A percentile compares a stretch with the other conserved stretches of the same genome.
These are phyloP conservation scores for Ampelocalamus luodianensis DNA, from an alignment of 176 grass and related monocot genomes.

Conservation along the genomic window DNA sequence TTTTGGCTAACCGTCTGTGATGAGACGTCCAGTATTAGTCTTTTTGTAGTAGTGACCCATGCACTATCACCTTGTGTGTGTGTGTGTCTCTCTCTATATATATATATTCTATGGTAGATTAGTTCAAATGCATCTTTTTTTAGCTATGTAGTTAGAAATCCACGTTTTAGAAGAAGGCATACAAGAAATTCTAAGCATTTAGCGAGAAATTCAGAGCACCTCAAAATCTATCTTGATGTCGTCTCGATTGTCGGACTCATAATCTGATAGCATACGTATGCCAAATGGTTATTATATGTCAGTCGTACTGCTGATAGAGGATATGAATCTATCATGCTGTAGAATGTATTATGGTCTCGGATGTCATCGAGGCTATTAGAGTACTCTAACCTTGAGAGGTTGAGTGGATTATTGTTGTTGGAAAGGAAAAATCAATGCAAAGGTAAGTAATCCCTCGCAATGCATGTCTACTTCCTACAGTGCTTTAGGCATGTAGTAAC, in stretches of 20 bases:
- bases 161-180: neutral
- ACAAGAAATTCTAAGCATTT: neutral
- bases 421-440: neutral
- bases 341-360: neutral
- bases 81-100: no score
- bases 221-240: neutral
- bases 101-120: constrained; percentile 27
- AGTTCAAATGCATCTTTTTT: constrained; percentile 10
- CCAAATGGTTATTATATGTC: neutral
- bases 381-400: neutral
- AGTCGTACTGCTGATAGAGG: neutral
- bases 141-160: neutral
- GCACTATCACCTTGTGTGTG: constrained; percentile 11
- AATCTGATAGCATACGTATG: neutral
- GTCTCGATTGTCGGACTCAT: neutral
- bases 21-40: no score
- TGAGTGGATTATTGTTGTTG: neutral
- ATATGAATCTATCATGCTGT: neutral
- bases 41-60: no score
- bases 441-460: constrained; percentile 5
- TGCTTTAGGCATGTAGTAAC: constrained; percentile 27
- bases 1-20: no score
- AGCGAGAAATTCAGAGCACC: neutral
- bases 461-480: constrained; percentile 52
- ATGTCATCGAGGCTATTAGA: neutral